Evolutionary conservation across 164 flowering plant genomes (phyloP), one percentile per base, ranked within the genome.

Genomic region (Berberis thunbergii): DNA sequence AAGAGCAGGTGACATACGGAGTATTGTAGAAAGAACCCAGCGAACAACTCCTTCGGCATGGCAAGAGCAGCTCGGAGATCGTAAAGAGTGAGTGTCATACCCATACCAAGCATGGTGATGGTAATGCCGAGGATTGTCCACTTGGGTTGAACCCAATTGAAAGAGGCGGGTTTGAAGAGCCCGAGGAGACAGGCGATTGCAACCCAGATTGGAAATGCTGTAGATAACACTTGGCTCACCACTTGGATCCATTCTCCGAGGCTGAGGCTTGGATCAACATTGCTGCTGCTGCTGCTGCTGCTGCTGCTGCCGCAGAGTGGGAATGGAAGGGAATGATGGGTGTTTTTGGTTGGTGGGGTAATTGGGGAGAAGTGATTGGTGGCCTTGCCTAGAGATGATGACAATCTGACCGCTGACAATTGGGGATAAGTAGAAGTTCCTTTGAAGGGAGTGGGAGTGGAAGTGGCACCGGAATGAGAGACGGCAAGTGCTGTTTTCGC

Each of bases 41-140:
- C 54, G 2, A 86, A 49, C 66, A 88, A 64, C 60, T 93, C 90
- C 73, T 81, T 86, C 6, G 94, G 96, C 98, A 93, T 88, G 11
- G 91, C 75, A 46, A 87, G 65, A 41, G 98, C 96, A 3, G 78
- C 87, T 0, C 85, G 72, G 61, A 89, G 88, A 76, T 92, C 98
- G 67, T 92, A 88, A 43, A 92, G 65, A 43, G 91, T 89, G 40
- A 93, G 81, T 45, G 96, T 89, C 96, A 87, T 89, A 12, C 95
- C 98, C 96, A 92, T 87, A 12, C 95, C 96, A 65, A 86, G 88
- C 97, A 88, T 86, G 43, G 89, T 81, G 62, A 88, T 12, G 0
- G 89, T 82, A 66, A 91, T 70, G 56, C 96, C 93, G 26, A 75
- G 26, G 38, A 91, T 67, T 41, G 79, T 78, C 84, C 74, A 82